Evolutionary conservation across 768 basidiomycete genomes (phyloP).

Genomic region (Pleurotus ostreatus): DNA sequence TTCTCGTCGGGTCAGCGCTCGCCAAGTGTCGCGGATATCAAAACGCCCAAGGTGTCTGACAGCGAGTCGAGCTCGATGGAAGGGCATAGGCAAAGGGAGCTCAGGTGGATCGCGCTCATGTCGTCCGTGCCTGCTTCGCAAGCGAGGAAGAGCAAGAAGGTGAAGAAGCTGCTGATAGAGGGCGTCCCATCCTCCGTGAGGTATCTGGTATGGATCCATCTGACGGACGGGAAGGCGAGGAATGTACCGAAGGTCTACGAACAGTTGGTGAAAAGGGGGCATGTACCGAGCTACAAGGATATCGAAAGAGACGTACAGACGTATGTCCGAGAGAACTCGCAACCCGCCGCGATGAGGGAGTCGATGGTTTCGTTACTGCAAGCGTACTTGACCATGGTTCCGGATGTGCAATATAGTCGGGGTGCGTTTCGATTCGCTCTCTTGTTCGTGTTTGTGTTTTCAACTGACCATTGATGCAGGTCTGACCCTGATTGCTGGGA

Average conservation of each 20-base stretch:
- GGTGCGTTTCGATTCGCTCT: no score
- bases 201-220: conserved; percentile 79
- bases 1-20: conserved; percentile 28
- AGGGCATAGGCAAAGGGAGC: conserved; percentile 73
- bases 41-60: conserved; percentile 17
- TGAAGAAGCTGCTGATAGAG: conserved; percentile 69
- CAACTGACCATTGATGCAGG: conserved; percentile 39
- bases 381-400: conserved; percentile 83
- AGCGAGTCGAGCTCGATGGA: conserved; percentile 21
- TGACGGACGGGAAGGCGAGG: conserved; percentile 66
- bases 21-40: conserved; percentile 20
- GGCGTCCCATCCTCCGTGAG: conserved; percentile 81
- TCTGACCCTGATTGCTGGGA: conserved; percentile 65
- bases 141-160: conserved; percentile 76
- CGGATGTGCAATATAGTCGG: conserved; percentile 61
- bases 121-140: conserved; percentile 52
- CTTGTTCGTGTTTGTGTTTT: conserved; percentile 2
- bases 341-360: conserved; percentile 52
- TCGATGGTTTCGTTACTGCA: conserved; percentile 57
- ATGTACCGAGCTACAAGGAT: conserved; percentile 34
- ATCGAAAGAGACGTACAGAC: conserved; percentile 57
- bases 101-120: conserved; percentile 70
- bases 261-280: conserved; percentile 54
- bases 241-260: conserved; percentile 66
- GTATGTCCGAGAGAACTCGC: conserved; percentile 55